A percentile compares a stretch with the other conserved stretches of the same genome.
phyloP scores from a whole-genome alignment of 169 alveolate species.

The Toxoplasma gondii region DNA sequence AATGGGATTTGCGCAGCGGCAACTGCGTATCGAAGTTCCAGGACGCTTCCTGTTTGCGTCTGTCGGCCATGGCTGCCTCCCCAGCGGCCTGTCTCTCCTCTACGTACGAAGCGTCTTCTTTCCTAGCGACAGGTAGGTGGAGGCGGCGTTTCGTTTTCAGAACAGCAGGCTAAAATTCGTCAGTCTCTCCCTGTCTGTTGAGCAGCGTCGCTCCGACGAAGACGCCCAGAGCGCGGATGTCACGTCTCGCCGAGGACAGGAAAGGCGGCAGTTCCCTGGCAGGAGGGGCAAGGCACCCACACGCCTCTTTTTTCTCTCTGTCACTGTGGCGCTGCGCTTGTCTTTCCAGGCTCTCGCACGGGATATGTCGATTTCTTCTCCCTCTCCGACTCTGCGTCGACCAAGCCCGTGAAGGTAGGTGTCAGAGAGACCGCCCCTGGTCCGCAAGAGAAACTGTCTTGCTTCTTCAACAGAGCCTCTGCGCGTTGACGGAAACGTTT shows the following conservation, averaged over 20 bases:
- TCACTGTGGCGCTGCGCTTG: not conserved
- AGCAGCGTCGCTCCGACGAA: too few relatives aligned
- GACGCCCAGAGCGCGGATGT: too few relatives aligned
- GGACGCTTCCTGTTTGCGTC: constrained; percentile 30
- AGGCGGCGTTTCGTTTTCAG: not conserved
- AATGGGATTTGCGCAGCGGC: constrained; percentile 47
- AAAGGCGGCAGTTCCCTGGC: too few relatives aligned
- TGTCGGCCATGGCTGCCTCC: constrained; percentile 27
- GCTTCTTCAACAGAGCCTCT: too few relatives aligned
- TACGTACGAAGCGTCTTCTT: not conserved
- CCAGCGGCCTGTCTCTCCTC: not conserved
- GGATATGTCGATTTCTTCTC: constrained; percentile 8
- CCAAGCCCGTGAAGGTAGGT: constrained; percentile 2
- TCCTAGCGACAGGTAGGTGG: constrained; percentile 15
- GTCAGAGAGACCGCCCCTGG: too few relatives aligned
- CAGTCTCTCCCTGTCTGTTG: not conserved
- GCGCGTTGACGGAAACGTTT: too few relatives aligned
- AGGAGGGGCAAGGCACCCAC: too few relatives aligned
- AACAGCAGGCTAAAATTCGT: not conserved
- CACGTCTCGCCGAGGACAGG: too few relatives aligned
- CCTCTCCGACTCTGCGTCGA: not conserved
- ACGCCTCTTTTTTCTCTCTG: not conserved
- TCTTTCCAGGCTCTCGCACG: not conserved
- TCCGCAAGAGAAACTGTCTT: too few relatives aligned
- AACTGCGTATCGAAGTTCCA: constrained; percentile 1